Conservation (phyloP, 805 yeast species). For the Schwanniomyces occidentalis region DNA sequence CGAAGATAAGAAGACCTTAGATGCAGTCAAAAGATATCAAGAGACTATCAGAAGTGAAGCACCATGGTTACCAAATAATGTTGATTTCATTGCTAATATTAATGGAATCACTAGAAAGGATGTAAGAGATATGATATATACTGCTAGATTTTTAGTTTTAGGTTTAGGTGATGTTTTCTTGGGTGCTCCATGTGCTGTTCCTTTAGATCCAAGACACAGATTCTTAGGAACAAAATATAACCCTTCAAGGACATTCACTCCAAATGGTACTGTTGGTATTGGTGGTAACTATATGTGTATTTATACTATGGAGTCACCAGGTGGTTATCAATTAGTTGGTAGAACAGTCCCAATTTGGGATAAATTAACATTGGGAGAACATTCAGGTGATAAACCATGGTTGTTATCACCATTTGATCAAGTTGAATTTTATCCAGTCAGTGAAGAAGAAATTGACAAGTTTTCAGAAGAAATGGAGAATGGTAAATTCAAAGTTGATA, state of each 20-base stretch:
- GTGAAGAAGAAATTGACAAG: constrained; percentile 76
- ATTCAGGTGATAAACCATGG: constrained; percentile 72
- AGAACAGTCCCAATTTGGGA: constrained; percentile 99
- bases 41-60: constrained; percentile 93
- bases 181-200: constrained; percentile 99
- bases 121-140: constrained; percentile 80
- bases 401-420: constrained; percentile 89
- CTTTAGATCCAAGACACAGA: constrained; percentile 94
- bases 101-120: constrained; percentile 76
- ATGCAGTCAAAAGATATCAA: constrained; percentile 85
- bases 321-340: constrained; percentile 96
- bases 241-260: constrained; percentile 94
- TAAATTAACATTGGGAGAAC: constrained; percentile 75
- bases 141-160: constrained; percentile 87
- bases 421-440: constrained; percentile 89
- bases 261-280: constrained; percentile 95
- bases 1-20: constrained; percentile 86
- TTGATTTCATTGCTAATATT: constrained; percentile 88
- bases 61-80: constrained; percentile 98
- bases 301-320: constrained; percentile 97
- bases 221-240: constrained; percentile 91
- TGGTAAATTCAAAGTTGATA: constrained; percentile 76
- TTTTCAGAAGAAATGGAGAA: constrained; percentile 72
- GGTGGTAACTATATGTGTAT: constrained; percentile 99
- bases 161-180: constrained; percentile 97